Base-by-base conservation (phyloP, 202 grass and related monocot genomes). In the Schoenoplectus tabernaemontani region DNA sequence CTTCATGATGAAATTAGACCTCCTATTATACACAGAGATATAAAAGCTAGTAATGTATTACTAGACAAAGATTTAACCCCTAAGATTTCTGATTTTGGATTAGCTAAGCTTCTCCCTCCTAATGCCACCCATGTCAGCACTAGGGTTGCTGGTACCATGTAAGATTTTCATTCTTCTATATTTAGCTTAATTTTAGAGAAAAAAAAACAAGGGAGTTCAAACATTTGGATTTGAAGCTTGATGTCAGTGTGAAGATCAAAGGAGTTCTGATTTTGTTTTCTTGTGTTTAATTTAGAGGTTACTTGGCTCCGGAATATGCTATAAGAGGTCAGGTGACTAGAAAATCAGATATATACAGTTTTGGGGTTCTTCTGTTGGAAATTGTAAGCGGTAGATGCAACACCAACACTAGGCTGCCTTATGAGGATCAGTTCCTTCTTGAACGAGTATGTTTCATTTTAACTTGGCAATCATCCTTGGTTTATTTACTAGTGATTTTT, bases 41-140 rank as follows among this genome's bases (percentile, higher is more conserved):
- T 97, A 37, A 97, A 97, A 65, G 91, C 94, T 2, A 97, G 94
- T 81, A 97, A 97, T 46, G 93, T 97, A 91, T 91, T 97, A 85
- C 87, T 97, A 15, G 94, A 93, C 80, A 87, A 66, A 54, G 86
- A 97, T 75, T 86, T 97, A 10, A 90, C 91, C 1, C 89, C 94
- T 0, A 97, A 93, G 64, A 97, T 97, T 82, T 97, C 94, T 23
- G 94, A 97, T 87, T 97, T 97, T 2, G 94, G 94, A 32, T 84
- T 97, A 60, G 94, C 94, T 28, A 93, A 82, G 80, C 86, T 97
- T 66, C 91, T 97, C 3, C 91, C 94, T 43, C 82, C 94, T 22
- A 90, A 97, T 70, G 83, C 89, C 69, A 97, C 94, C 15, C 94
- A 97, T 89, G 86, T 97, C 28, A 97, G 89, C 91, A 97, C 94